Conservation (phyloP, 192 early-diverging fungal species). For the Podila clonocystis region DNA sequence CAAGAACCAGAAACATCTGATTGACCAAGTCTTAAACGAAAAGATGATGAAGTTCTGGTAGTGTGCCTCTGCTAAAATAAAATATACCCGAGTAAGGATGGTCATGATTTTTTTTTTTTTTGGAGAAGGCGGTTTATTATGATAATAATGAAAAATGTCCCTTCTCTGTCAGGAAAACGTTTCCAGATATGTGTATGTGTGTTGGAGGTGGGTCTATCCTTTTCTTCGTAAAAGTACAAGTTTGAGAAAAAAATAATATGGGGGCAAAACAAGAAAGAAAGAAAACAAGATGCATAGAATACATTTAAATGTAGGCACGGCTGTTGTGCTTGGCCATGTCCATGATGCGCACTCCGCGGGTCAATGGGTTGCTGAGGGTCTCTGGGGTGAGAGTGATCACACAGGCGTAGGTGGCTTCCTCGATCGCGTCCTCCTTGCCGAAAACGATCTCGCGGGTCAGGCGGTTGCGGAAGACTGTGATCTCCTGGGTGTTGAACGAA, state of each 20-base stretch:
- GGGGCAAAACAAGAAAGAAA: not conserved
- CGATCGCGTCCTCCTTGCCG: conserved; percentile 91
- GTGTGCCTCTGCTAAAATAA: no score
- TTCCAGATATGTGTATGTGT: no score
- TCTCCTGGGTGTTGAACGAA: conserved; percentile 93
- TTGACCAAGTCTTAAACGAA: conserved; percentile 25
- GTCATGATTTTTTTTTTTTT: no score
- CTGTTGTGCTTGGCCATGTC: conserved; percentile 82
- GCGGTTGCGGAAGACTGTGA: conserved; percentile 91
- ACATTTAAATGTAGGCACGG: conserved; percentile 48
- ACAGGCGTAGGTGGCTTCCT: conserved; percentile 86
- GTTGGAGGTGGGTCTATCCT: no score
- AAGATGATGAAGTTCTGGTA: conserved; percentile 10
- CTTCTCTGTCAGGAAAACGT: no score
- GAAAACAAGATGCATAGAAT: conserved; percentile 2
- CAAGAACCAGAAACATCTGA: conserved; percentile 30
- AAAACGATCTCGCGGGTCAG: conserved; percentile 85
- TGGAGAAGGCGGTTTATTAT: no score
- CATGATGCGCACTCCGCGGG: conserved; percentile 93
- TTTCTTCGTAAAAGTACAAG: conserved; percentile 42
- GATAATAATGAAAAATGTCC: no score
- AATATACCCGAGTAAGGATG: no score
- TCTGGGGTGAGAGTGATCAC: conserved; percentile 91
- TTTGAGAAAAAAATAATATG: conserved; percentile 17
- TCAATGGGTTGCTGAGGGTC: conserved; percentile 81